phyloP scores from a whole-genome alignment of 208 protist species.

The Leishmania lainsoni region DNA sequence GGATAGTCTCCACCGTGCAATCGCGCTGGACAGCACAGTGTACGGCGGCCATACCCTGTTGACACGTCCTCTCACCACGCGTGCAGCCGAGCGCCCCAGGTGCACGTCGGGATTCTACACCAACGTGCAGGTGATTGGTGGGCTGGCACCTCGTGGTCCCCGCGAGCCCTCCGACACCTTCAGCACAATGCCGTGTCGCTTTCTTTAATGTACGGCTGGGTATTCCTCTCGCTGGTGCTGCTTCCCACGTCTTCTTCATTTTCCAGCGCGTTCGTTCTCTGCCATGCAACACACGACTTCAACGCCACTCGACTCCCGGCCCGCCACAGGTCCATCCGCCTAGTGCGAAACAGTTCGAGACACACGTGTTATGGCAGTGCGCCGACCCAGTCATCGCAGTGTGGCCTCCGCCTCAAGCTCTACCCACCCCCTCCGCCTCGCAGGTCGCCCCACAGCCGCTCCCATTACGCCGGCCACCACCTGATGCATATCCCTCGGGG shows the following conservation, averaged over 20 bases:
- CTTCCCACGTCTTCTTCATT: background rate
- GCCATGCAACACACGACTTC: background rate
- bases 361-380: too few species aligned
- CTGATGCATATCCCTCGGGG: too few species aligned
- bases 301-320: too few species aligned
- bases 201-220: background rate
- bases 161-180: conserved; percentile 10
- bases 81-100: background rate
- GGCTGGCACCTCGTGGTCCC: conserved; percentile 10
- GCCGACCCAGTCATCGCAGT: too few species aligned
- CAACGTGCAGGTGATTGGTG: background rate
- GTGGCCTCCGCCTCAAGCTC: too few species aligned
- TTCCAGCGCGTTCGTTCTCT: background rate
- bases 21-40: background rate
- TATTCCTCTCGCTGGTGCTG: background rate
- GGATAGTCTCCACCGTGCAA: background rate
- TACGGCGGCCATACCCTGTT: background rate
- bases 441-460: too few species aligned
- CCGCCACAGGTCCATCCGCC: background rate
- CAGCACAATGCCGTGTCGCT: conserved; percentile 11
- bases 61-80: background rate
- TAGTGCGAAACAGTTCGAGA: background rate
- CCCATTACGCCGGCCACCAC: too few species aligned
- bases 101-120: background rate
- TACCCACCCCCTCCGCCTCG: too few species aligned